These are phyloP conservation scores for Mucor piriformis DNA, from an alignment of 371 early-diverging fungal genomes.

Conservation along the genomic window DNA sequence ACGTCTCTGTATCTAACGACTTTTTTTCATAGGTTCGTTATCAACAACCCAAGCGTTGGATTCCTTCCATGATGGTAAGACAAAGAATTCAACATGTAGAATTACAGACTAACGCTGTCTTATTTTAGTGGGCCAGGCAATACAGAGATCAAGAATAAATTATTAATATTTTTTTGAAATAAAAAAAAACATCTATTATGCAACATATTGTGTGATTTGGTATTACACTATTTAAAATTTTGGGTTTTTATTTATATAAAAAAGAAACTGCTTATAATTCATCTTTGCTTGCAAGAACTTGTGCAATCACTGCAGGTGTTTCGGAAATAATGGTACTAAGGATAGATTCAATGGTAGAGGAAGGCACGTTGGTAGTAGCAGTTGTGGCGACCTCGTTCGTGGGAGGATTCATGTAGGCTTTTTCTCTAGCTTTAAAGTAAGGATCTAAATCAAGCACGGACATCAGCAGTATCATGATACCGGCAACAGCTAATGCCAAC, in stretches of 20 bases:
- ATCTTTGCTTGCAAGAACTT: neutral
- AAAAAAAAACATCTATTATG: neutral
- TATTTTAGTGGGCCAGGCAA: constrained; percentile 73
- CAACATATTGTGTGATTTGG: neutral
- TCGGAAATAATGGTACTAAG: neutral
- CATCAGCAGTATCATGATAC: constrained; percentile 21
- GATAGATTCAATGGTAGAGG: neutral
- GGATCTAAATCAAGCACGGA: constrained; percentile 19
- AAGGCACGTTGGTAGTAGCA: neutral
- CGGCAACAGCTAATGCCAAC: constrained; percentile 34
- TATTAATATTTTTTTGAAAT: neutral
- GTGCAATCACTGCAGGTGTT: neutral
- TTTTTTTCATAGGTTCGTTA: constrained; percentile 49
- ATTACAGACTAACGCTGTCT: neutral
- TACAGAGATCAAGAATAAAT: constrained; percentile 57
- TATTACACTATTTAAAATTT: too few species aligned
- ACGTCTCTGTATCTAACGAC: neutral
- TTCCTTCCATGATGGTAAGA: constrained; percentile 77
- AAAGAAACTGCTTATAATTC: neutral
- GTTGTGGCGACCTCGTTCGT: neutral
- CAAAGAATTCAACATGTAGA: neutral
- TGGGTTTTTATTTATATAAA: neutral
- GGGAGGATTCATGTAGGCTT: neutral
- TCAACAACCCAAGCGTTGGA: constrained; percentile 76
- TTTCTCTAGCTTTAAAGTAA: constrained; percentile 1